Percentiles rank a stretch among this genome's conserved stretches.
Conservation (phyloP, 2,329 filamentous ascomycete genomes). For the Alternaria brassicae region DNA sequence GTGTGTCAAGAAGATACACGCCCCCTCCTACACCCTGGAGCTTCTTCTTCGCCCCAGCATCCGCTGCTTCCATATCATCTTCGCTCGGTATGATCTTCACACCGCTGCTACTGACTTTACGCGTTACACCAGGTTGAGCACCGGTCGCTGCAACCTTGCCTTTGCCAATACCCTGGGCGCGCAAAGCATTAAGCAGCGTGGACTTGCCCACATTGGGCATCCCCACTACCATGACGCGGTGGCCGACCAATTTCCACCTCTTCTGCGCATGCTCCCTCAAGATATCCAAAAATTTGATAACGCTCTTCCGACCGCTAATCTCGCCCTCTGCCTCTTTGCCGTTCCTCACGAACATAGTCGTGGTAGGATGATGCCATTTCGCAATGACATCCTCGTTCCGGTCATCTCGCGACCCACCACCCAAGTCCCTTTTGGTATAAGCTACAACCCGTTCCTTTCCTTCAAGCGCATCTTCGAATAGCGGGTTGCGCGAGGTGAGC, state of each 20-base stretch:
- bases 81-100: constrained; percentile 75
- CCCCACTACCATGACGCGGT: constrained; percentile 85
- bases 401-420: constrained; percentile 34
- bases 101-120: constrained; percentile 75
- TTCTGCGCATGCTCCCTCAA: constrained; percentile 60
- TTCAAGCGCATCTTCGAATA: constrained; percentile 80
- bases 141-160: constrained; percentile 83
- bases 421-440: constrained; percentile 83
- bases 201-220: constrained; percentile 99
- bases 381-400: constrained; percentile 60
- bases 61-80: constrained; percentile 50
- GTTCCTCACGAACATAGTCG: constrained; percentile 61
- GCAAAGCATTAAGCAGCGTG: constrained; percentile 86
- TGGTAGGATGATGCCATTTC: constrained; percentile 61
- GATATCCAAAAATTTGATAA: constrained; percentile 55
- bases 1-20: constrained; percentile 89
- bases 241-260: constrained; percentile 73
- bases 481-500: constrained; percentile 85
- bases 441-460: constrained; percentile 79
- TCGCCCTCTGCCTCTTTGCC: constrained; percentile 38
- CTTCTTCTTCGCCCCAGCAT: constrained; percentile 32
- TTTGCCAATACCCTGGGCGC: constrained; percentile 69
- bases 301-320: constrained; percentile 27
- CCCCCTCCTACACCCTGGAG: constrained; percentile 55
- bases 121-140: constrained; percentile 85